Percentiles rank a stretch among this genome's conserved stretches.
Conservation (phyloP, 495 filamentous ascomycete genomes). For the Pseudevernia furfuracea region DNA sequence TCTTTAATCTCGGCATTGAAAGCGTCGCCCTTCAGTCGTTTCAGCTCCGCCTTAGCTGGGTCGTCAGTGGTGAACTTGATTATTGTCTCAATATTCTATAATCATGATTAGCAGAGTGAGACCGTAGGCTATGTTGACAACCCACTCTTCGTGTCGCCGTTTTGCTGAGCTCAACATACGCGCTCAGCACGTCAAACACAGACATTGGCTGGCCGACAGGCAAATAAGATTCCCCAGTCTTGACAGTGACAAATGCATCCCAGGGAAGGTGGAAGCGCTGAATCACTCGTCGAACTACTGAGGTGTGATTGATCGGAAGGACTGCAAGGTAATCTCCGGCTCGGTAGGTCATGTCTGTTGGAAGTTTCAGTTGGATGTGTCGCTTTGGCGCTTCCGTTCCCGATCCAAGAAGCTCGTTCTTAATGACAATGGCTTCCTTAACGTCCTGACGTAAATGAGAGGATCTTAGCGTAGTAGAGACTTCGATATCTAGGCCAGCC, state of each 20-base stretch:
- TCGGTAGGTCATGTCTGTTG: conserved; percentile 56
- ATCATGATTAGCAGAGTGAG: neutral
- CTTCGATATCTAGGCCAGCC: conserved; percentile 42
- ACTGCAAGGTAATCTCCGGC: conserved; percentile 72
- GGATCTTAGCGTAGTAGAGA: conserved; percentile 50
- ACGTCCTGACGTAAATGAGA: conserved; percentile 60
- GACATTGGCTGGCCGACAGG: conserved; percentile 53
- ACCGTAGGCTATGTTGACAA: neutral
- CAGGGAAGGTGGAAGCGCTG: conserved; percentile 50
- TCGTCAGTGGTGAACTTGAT: neutral
- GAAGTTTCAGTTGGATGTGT: conserved; percentile 59
- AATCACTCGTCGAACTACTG: neutral
- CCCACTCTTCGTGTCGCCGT: conserved; percentile 49
- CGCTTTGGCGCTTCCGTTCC: conserved; percentile 51
- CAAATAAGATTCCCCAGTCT: conserved; percentile 40
- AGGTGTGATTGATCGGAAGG: conserved; percentile 57
- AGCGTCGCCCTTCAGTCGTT: neutral
- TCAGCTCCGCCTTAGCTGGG: neutral
- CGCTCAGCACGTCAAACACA: conserved; percentile 52
- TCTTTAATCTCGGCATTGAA: neutral
- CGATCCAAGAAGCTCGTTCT: conserved; percentile 47
- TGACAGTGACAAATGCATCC: conserved; percentile 48
- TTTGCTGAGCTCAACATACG: conserved; percentile 65
- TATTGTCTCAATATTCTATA: neutral
- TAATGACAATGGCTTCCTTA: conserved; percentile 51